Evolutionary conservation across 2,329 filamentous ascomycete species (phyloP).

Genomic region (Ophiostoma pallidulum): DNA sequence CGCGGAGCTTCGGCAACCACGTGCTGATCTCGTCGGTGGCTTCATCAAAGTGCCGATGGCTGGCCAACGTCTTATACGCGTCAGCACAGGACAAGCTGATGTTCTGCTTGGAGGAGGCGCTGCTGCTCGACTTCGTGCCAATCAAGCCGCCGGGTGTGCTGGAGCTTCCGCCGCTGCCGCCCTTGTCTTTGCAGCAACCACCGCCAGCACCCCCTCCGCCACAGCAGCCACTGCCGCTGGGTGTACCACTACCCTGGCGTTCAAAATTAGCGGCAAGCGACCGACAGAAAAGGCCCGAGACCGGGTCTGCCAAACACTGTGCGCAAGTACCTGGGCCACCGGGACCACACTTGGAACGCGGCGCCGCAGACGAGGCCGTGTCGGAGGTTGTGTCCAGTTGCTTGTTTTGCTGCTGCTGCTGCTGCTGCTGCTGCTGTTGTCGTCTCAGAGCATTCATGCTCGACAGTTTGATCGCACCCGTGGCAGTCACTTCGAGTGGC

Average conservation of each 20-base stretch:
- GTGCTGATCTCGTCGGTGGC: constrained; percentile 65
- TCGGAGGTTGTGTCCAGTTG: constrained; percentile 17
- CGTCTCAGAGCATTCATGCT: constrained; percentile 28
- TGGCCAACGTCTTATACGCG: constrained; percentile 68
- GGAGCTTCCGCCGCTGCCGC: constrained; percentile 16
- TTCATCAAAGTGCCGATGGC: constrained; percentile 65
- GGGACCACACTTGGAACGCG: constrained; percentile 42
- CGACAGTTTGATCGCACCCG: constrained; percentile 52
- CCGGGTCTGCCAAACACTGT: constrained; percentile 68
- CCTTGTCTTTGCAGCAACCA: constrained; percentile 52
- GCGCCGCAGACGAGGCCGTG: constrained; percentile 15
- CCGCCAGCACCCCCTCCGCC: constrained; percentile 52
- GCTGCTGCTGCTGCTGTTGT: constrained; percentile 15
- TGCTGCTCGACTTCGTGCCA: constrained; percentile 19
- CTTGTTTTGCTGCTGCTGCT: constrained; percentile 17
- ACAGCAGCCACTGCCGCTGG: constrained; percentile 37
- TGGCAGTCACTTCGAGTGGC: constrained; percentile 50
- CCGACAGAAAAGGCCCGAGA: constrained; percentile 74
- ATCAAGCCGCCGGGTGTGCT: too few relatives aligned
- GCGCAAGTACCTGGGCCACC: constrained; percentile 70
- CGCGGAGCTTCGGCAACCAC: constrained; percentile 66
- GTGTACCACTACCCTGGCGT: constrained; percentile 24
- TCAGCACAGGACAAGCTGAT: constrained; percentile 63
- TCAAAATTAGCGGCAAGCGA: constrained; percentile 60
- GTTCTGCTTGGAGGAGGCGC: constrained; percentile 18